These are phyloP conservation scores for Sclerotinia glacialis DNA, from an alignment of 2,329 filamentous ascomycete genomes.

Conservation along the genomic window DNA sequence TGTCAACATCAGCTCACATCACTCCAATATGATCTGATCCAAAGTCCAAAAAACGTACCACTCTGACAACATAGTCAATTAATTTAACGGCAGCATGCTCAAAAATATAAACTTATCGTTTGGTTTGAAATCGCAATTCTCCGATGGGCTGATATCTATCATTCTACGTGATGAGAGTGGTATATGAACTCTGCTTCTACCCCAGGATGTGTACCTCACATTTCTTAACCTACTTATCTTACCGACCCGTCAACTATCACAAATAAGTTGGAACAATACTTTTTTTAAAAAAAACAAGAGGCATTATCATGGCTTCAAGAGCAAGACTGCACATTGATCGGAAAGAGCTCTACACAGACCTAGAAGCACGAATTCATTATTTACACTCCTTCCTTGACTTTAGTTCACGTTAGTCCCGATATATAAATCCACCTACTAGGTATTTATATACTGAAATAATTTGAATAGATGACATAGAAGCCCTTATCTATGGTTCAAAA, in stretches of 20 bases:
- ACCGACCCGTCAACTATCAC: background rate
- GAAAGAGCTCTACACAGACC: slow-evolving; percentile 28
- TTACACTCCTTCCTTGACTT: slow-evolving; percentile 35
- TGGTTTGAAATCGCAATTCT: background rate
- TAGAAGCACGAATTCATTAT: slow-evolving; percentile 35
- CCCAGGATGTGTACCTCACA: background rate
- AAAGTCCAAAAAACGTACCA: slow-evolving; percentile 9
- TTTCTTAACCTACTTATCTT: background rate
- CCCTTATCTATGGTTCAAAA: slow-evolving; percentile 36
- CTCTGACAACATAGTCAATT: slow-evolving; percentile 1
- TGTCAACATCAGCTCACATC: background rate
- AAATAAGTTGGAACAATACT: background rate
- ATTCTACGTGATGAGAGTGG: background rate
- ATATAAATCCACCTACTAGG: background rate
- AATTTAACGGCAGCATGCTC: background rate
- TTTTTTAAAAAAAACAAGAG: background rate
- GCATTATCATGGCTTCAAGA: background rate
- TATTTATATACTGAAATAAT: slow-evolving; percentile 24
- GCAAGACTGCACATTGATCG: slow-evolving; percentile 27
- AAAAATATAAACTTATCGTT: background rate
- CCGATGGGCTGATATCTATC: slow-evolving; percentile 13
- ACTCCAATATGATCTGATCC: slow-evolving; percentile 10
- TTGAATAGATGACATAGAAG: slow-evolving; percentile 35
- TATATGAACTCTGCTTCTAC: background rate
- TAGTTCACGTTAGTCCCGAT: slow-evolving; percentile 14